Percentiles rank a stretch among this genome's conserved stretches.
Evolutionary conservation across 352 stramenopile species (phyloP).

Genomic region (Pythium dissimile): DNA sequence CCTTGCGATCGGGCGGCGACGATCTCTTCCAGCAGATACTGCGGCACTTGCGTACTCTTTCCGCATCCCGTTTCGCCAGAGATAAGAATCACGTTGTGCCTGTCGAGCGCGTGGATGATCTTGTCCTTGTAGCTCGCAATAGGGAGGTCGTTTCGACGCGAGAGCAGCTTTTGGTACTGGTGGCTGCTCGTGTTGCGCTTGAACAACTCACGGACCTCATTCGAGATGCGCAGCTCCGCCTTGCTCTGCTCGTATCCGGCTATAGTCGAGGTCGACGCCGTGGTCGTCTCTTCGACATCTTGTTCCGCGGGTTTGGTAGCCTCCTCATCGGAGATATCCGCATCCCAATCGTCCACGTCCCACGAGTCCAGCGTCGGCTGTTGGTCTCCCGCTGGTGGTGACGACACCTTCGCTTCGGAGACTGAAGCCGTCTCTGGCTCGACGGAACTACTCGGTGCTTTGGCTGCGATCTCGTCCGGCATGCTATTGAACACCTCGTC

Average conservation of each 20-base stretch:
- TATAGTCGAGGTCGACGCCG: no score
- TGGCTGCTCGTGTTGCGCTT: conserved; percentile 2
- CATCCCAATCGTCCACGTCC: conserved; percentile 75
- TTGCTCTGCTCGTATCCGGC: no score
- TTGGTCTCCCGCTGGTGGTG: no score
- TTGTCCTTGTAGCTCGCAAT: conserved; percentile 73
- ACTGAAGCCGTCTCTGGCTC: no score
- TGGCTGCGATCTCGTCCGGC: conserved; percentile 38
- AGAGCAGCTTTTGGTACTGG: conserved; percentile 30
- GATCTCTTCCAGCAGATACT: conserved; percentile 94
- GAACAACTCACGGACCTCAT: conserved; percentile 9
- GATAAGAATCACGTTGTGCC: conserved; percentile 91
- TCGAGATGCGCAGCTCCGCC: background rate
- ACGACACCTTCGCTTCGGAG: no score
- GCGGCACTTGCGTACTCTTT: conserved; percentile 96
- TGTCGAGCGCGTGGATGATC: conserved; percentile 74
- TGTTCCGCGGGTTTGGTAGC: background rate
- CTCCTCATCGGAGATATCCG: conserved; percentile 37
- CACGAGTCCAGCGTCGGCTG: conserved; percentile 38
- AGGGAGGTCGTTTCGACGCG: conserved; percentile 59
- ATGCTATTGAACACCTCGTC: conserved; percentile 45
- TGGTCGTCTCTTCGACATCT: background rate
- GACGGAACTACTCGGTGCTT: no score
- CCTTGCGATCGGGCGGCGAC: conserved; percentile 56
- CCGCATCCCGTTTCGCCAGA: conserved; percentile 95